These are phyloP conservation scores for Boechera divaricarpa DNA, from an alignment of 345 rosid species.

Conservation along the genomic window DNA sequence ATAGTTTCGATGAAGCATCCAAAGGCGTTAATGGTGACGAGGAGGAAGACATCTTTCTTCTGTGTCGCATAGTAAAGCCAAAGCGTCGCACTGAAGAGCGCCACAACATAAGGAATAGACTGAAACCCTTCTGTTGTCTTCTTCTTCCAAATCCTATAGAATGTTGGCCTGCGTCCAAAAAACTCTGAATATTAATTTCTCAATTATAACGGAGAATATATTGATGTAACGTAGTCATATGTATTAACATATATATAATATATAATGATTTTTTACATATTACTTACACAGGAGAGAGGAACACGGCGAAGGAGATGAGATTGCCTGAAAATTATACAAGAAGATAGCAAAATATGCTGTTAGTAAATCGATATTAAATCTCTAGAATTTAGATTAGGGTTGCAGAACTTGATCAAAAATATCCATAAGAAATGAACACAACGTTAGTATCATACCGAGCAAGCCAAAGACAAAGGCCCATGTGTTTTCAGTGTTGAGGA, in stretches of 20 bases:
- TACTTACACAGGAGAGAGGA: slow-evolving; percentile 78
- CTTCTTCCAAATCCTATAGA: slow-evolving; percentile 58
- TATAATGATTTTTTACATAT: not conserved
- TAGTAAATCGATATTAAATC: not conserved
- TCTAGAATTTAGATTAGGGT: not conserved
- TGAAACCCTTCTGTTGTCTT: slow-evolving; percentile 73
- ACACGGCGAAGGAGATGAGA: slow-evolving; percentile 60
- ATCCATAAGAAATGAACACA: slow-evolving; percentile 11
- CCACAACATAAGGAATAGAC: slow-evolving; percentile 65
- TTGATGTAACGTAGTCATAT: not conserved
- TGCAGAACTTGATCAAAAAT: slow-evolving; percentile 13
- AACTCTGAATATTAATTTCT: slow-evolving; percentile 5
- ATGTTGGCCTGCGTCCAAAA: slow-evolving; percentile 58
- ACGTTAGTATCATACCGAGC: slow-evolving; percentile 41
- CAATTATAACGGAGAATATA: not conserved
- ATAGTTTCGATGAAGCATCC: slow-evolving; percentile 57
- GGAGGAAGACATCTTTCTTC: slow-evolving; percentile 52
- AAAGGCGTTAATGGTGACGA: slow-evolving; percentile 53
- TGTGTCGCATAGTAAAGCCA: slow-evolving; percentile 66
- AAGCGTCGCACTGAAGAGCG: slow-evolving; percentile 57
- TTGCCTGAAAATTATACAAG: slow-evolving; percentile 59
- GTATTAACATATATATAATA: not conserved
- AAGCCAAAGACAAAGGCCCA: slow-evolving; percentile 50
- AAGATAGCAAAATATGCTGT: slow-evolving; percentile 9
- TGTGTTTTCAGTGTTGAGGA: slow-evolving; percentile 43